Percentiles rank a stretch among this genome's conserved stretches.
Evolutionary conservation across 208 protist genomes (phyloP).

Genomic region (Crithidia fasciculata): DNA sequence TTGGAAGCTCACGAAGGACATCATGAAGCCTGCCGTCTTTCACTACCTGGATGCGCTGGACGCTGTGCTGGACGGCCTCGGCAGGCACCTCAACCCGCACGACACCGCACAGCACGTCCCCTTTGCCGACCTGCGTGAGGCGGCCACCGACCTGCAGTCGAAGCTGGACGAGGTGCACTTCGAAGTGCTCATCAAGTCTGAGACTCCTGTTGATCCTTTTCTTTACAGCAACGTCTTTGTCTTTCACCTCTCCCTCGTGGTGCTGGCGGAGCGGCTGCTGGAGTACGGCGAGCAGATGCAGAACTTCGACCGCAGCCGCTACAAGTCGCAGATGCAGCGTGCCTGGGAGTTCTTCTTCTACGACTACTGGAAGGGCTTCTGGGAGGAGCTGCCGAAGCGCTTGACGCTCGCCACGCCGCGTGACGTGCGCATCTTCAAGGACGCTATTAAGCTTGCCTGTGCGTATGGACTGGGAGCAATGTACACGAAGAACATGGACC

Average conservation of each 20-base stretch:
- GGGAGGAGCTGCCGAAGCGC: slow-evolving; percentile 58
- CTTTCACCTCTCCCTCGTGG: slow-evolving; percentile 38
- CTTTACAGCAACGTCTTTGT: slow-evolving; percentile 42
- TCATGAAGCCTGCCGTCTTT: slow-evolving; percentile 29
- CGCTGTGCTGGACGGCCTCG: slow-evolving; percentile 40
- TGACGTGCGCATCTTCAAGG: slow-evolving; percentile 76
- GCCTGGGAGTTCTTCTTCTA: slow-evolving; percentile 61
- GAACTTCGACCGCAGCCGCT: slow-evolving; percentile 62
- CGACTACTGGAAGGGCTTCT: slow-evolving; percentile 69
- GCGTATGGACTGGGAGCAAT: slow-evolving; percentile 50
- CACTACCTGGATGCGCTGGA: slow-evolving; percentile 39
- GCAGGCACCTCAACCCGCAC: slow-evolving; percentile 45
- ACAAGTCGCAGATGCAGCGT: slow-evolving; percentile 42
- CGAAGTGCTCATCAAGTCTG: slow-evolving; percentile 34
- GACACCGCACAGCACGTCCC: slow-evolving; percentile 42
- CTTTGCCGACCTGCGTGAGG: slow-evolving; percentile 43
- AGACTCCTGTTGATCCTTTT: slow-evolving; percentile 37
- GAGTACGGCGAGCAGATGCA: slow-evolving; percentile 38
- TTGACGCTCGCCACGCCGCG: slow-evolving; percentile 59
- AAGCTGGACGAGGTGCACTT: slow-evolving; percentile 56
- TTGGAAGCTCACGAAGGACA: slow-evolving; percentile 17
- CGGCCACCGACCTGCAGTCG: slow-evolving; percentile 42
- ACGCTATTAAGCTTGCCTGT: slow-evolving; percentile 54
- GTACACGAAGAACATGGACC: slow-evolving; percentile 53
- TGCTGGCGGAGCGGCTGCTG: slow-evolving; percentile 48